Evolutionary conservation across 1,284 basidiomycete species (phyloP).

Genomic region (Ustilago hordei): DNA sequence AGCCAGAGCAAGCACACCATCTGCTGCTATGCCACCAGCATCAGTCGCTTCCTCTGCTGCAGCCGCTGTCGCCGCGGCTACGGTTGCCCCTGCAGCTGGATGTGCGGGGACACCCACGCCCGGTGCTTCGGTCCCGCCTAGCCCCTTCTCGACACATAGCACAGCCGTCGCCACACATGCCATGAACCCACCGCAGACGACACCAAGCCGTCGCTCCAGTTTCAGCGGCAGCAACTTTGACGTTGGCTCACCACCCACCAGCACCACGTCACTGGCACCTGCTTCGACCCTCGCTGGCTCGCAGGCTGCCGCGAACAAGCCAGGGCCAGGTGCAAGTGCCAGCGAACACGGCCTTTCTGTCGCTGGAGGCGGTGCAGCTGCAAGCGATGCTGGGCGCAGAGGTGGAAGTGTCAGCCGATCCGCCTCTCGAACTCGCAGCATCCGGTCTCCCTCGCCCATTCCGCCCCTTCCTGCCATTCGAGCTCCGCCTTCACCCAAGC

Average conservation of each 20-base stretch:
- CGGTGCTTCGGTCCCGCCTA: slow-evolving; percentile 47
- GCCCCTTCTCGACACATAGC: slow-evolving; percentile 48
- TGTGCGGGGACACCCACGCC: slow-evolving; percentile 55
- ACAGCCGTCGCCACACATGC: slow-evolving; percentile 43
- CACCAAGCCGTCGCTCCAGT: slow-evolving; percentile 62
- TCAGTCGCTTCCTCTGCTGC: slow-evolving; percentile 27
- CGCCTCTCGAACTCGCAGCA: slow-evolving; percentile 54
- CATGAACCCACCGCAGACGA: slow-evolving; percentile 64
- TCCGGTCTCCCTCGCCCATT: slow-evolving; percentile 70
- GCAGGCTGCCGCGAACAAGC: slow-evolving; percentile 20
- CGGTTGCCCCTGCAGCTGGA: slow-evolving; percentile 17
- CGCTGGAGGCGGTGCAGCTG: slow-evolving; percentile 9
- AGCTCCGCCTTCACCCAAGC: slow-evolving; percentile 60
- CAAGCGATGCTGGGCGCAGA: slow-evolving; percentile 30
- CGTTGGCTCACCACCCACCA: slow-evolving; percentile 62
- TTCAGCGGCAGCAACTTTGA: slow-evolving; percentile 65
- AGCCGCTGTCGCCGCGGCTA: background rate
- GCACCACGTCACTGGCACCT: slow-evolving; percentile 55
- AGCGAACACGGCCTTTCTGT: slow-evolving; percentile 21
- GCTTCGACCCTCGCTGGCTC: slow-evolving; percentile 36
- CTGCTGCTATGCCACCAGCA: slow-evolving; percentile 20
- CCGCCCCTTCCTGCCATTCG: slow-evolving; percentile 69
- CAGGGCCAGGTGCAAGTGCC: slow-evolving; percentile 3
- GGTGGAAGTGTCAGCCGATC: slow-evolving; percentile 51
- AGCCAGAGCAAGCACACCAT: slow-evolving; percentile 39